These are phyloP conservation scores for Debaryomyces udenii DNA, from an alignment of 1,139 yeast species.

Conservation along the genomic window DNA sequence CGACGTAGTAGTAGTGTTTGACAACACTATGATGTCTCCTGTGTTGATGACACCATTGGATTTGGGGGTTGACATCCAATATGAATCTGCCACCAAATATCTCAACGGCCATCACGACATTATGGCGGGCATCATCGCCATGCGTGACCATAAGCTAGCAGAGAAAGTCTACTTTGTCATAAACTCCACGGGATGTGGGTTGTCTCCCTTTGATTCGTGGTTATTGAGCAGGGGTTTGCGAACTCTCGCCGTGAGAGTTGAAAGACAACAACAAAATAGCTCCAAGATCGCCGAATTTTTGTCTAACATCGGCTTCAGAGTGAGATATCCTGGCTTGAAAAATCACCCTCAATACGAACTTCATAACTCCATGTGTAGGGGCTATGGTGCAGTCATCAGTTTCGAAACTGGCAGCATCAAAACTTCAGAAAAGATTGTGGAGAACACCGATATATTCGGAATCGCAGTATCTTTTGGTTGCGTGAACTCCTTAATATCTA, in stretches of 20 bases:
- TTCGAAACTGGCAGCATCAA: slow-evolving; percentile 82
- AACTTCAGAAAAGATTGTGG: slow-evolving; percentile 73
- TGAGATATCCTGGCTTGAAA: slow-evolving; percentile 82
- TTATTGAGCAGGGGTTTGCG: slow-evolving; percentile 81
- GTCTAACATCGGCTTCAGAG: slow-evolving; percentile 61
- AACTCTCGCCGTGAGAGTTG: slow-evolving; percentile 81
- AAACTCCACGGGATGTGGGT: slow-evolving; percentile 88
- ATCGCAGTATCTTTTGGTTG: slow-evolving; percentile 95
- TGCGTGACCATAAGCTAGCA: slow-evolving; percentile 63
- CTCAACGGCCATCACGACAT: slow-evolving; percentile 93
- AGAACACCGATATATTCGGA: slow-evolving; percentile 74
- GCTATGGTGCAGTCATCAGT: slow-evolving; percentile 87
- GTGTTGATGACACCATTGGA: slow-evolving; percentile 81
- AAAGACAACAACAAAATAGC: slow-evolving; percentile 84
- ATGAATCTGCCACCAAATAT: slow-evolving; percentile 91
- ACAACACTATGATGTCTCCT: slow-evolving; percentile 96
- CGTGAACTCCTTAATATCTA: slow-evolving; percentile 84
- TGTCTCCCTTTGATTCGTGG: slow-evolving; percentile 93
- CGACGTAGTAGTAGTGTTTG: slow-evolving; percentile 76
- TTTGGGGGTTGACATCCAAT: slow-evolving; percentile 85
- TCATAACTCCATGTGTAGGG: slow-evolving; percentile 76
- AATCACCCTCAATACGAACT: slow-evolving; percentile 80
- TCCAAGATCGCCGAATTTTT: slow-evolving; percentile 74
- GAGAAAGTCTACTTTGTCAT: slow-evolving; percentile 73
- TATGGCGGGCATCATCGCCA: slow-evolving; percentile 91